Conservation (phyloP, 371 early-diverging fungal genomes). For the Cokeromyces recurvatus region DNA sequence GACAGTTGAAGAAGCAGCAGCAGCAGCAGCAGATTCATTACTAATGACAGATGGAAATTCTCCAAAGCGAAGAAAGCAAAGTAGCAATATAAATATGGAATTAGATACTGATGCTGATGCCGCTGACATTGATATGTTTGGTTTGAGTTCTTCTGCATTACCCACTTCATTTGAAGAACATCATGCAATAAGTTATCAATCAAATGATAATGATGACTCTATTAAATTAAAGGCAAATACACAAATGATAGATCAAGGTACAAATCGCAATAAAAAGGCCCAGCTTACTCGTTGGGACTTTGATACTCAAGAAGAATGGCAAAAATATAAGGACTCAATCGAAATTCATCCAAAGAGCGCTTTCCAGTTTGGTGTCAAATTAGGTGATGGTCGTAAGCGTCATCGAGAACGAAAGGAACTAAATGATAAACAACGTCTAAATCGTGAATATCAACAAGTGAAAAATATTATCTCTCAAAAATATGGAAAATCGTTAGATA, state of each 20-base stretch:
- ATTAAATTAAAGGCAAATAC: constrained; percentile 23
- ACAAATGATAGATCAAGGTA: constrained; percentile 64
- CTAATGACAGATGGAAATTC: no score
- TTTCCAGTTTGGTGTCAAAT: constrained; percentile 73
- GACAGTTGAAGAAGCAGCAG: constrained; percentile 4
- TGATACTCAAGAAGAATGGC: constrained; percentile 74
- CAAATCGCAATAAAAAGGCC: constrained; percentile 61
- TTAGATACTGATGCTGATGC: constrained; percentile 33
- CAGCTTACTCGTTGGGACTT: constrained; percentile 74
- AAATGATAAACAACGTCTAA: constrained; percentile 56
- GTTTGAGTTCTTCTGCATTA: constrained; percentile 34
- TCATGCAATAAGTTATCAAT: constrained; percentile 42
- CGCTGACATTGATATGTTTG: constrained; percentile 45
- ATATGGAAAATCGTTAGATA: constrained; percentile 36
- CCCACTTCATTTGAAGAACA: constrained; percentile 47
- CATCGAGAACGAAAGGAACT: constrained; percentile 44
- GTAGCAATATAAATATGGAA: constrained; percentile 5
- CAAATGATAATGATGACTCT: constrained; percentile 44
- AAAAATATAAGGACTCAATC: constrained; percentile 63
- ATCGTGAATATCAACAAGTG: constrained; percentile 67
- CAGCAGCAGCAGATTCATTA: no score
- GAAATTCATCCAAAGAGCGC: constrained; percentile 76
- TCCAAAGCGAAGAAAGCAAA: constrained; percentile 1
- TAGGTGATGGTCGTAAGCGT: constrained; percentile 64
- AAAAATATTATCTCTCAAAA: constrained; percentile 65